Evolutionary conservation across 2,329 filamentous ascomycete genomes (phyloP).

Genomic region (Fusarium chaquense): DNA sequence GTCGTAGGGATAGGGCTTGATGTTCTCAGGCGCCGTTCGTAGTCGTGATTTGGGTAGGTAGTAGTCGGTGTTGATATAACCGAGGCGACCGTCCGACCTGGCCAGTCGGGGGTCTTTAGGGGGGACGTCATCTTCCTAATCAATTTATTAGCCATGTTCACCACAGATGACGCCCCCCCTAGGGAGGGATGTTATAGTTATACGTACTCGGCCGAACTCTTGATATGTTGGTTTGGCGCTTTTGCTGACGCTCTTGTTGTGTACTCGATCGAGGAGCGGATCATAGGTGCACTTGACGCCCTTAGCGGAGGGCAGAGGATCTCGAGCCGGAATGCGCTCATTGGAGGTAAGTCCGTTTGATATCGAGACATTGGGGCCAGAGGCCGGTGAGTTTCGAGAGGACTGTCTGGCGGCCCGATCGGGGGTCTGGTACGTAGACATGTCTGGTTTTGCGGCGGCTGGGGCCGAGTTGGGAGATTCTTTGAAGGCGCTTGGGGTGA

Average conservation of each 20-base stretch:
- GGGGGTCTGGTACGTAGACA: slow-evolving; percentile 64
- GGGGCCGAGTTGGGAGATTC: slow-evolving; percentile 65
- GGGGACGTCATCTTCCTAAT: slow-evolving; percentile 82
- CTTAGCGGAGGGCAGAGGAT: slow-evolving; percentile 65
- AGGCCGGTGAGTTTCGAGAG: slow-evolving; percentile 46
- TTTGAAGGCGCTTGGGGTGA: slow-evolving; percentile 64
- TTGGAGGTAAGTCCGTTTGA: slow-evolving; percentile 51
- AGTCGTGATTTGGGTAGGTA: slow-evolving; percentile 78
- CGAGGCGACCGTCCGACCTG: slow-evolving; percentile 70
- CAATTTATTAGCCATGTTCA: slow-evolving; percentile 70
- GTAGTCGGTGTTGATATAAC: slow-evolving; percentile 77
- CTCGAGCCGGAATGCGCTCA: slow-evolving; percentile 67
- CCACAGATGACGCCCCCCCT: slow-evolving; percentile 72
- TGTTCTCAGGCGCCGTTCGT: slow-evolving; percentile 79
- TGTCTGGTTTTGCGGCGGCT: slow-evolving; percentile 65
- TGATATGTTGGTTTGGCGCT: slow-evolving; percentile 71
- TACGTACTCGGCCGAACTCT: slow-evolving; percentile 76
- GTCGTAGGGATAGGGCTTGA: slow-evolving; percentile 87
- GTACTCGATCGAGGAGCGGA: slow-evolving; percentile 65
- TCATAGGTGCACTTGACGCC: slow-evolving; percentile 72
- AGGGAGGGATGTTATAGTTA: slow-evolving; percentile 55
- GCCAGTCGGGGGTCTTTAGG: slow-evolving; percentile 85
- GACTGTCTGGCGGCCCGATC: slow-evolving; percentile 50
- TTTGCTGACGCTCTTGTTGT: slow-evolving; percentile 65
- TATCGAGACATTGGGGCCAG: slow-evolving; percentile 51